Conservation (phyloP, 1,139 yeast genomes). For the Pichia sp. region DNA sequence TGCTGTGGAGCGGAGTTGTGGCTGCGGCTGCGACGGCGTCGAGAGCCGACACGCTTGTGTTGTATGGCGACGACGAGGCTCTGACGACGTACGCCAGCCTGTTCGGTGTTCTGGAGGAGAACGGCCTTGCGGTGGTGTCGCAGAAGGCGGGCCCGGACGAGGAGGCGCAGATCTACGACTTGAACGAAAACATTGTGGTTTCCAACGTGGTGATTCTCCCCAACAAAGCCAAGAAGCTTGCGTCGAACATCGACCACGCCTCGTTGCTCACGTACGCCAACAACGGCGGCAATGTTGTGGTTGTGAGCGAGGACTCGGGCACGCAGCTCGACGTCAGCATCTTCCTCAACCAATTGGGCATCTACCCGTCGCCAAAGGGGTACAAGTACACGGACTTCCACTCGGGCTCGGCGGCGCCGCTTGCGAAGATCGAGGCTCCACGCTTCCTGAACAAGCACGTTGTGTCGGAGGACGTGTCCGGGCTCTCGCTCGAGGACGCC, state of each 20-base stretch:
- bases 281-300: slow-evolving; percentile 70
- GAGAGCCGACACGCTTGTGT: neutral
- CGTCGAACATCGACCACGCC: slow-evolving; percentile 32
- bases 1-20: neutral
- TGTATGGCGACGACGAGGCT: slow-evolving; percentile 1
- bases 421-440: slow-evolving; percentile 12
- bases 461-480: neutral
- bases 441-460: neutral
- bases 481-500: slow-evolving; percentile 32
- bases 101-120: neutral
- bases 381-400: slow-evolving; percentile 68
- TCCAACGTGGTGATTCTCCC: slow-evolving; percentile 53
- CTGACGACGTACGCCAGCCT: neutral
- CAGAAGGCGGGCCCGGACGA: neutral
- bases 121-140: neutral
- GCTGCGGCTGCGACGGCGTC: neutral
- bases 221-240: slow-evolving; percentile 37
- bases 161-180: slow-evolving; percentile 5
- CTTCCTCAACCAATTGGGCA: slow-evolving; percentile 76
- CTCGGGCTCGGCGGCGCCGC: neutral
- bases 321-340: slow-evolving; percentile 65
- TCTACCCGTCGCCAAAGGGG: slow-evolving; percentile 77
- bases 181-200: slow-evolving; percentile 6
- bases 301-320: slow-evolving; percentile 53
- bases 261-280: slow-evolving; percentile 52